Conservation (phyloP, 148 eudicot species). For the Gaultheria prostrata region DNA sequence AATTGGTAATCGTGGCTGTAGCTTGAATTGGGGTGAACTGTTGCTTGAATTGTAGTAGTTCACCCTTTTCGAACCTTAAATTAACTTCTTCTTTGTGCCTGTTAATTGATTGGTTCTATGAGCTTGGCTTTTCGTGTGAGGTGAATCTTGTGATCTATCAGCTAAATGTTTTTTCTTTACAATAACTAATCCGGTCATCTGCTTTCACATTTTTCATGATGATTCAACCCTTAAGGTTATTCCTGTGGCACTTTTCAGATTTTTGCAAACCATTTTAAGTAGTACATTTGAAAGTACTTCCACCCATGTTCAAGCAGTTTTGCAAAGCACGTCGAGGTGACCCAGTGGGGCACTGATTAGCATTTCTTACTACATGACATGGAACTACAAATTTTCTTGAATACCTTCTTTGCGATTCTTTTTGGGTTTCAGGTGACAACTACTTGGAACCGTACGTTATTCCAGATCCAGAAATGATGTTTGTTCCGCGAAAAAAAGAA, state of each 20-base stretch:
- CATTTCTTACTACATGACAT: background rate
- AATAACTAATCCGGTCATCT: background rate
- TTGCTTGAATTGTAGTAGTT: background rate
- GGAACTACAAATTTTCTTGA: background rate
- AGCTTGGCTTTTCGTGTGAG: background rate
- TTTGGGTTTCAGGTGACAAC: slow-evolving; percentile 42
- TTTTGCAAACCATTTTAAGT: background rate
- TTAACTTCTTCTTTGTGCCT: background rate
- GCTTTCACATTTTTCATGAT: background rate
- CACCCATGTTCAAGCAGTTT: background rate
- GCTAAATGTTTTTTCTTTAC: background rate
- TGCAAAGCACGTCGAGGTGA: background rate
- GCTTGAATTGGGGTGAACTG: background rate
- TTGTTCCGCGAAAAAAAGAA: slow-evolving; percentile 41
- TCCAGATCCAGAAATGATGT: slow-evolving; percentile 54
- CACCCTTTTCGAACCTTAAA: background rate
- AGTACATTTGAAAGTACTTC: background rate
- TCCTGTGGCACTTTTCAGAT: background rate
- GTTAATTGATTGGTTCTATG: background rate
- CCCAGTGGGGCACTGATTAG: background rate
- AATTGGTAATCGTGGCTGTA: no score
- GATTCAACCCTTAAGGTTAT: background rate
- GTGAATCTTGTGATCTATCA: background rate
- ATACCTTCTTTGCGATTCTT: background rate
- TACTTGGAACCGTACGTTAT: slow-evolving; percentile 57